phyloP scores from a whole-genome alignment of 202 grass and related monocot genomes.

The Elaeis oleifera region DNA sequence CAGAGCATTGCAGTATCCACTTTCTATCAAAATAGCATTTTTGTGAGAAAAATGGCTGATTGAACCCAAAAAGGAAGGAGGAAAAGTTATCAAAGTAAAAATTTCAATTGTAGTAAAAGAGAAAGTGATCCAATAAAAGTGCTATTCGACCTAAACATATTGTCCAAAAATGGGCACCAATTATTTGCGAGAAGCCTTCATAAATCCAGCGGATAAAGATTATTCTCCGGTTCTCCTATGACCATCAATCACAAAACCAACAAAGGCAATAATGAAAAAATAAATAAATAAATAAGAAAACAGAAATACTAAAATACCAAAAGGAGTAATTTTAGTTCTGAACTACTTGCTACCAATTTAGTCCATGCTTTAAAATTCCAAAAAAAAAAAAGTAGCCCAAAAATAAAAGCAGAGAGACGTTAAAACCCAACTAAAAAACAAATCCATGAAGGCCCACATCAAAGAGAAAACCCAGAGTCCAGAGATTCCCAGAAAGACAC shows the following conservation, averaged over 20 bases:
- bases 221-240: neutral
- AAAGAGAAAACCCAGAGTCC: neutral
- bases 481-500: neutral
- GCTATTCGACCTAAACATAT: too few species aligned
- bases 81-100: neutral
- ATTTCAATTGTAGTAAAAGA: neutral
- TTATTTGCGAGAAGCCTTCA: too few species aligned
- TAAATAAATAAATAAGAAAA: constrained; percentile 4
- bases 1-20: too few species aligned
- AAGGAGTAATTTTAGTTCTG: too few species aligned
- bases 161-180: too few species aligned
- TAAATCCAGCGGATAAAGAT: neutral
- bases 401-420: constrained; percentile 5
- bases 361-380: too few species aligned
- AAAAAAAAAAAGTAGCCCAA: neutral
- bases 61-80: too few species aligned
- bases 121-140: neutral
- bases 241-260: constrained; percentile 8
- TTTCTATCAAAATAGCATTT: too few species aligned
- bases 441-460: constrained; percentile 2
- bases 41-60: too few species aligned
- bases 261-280: neutral
- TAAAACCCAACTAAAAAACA: constrained; percentile 1
- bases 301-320: constrained; percentile 4
- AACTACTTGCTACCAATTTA: too few species aligned